Percentiles rank a stretch among this genome's conserved stretches.
Conservation (phyloP, 2,329 filamentous ascomycete species). For the Davidsoniella virescens region DNA sequence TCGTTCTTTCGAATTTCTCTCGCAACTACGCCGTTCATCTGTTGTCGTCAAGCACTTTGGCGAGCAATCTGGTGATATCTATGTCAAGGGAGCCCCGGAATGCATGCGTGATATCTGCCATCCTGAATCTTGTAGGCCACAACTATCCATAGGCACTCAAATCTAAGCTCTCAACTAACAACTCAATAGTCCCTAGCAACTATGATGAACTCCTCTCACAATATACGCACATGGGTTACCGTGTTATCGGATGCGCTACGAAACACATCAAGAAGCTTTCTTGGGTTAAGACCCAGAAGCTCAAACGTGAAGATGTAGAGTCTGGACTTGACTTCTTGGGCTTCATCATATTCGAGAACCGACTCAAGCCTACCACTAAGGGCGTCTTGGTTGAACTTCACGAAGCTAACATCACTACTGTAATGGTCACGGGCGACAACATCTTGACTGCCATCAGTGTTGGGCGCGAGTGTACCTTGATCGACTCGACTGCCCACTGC, state of each 20-base stretch:
- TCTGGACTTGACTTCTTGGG: slow-evolving; percentile 72
- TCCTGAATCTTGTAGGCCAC: slow-evolving; percentile 53
- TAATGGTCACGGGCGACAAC: slow-evolving; percentile 98
- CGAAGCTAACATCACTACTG: slow-evolving; percentile 66
- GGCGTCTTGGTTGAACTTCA: slow-evolving; percentile 67
- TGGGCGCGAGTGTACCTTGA: slow-evolving; percentile 71
- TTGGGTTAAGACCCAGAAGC: slow-evolving; percentile 90
- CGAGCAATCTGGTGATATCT: slow-evolving; percentile 68
- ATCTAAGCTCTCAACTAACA: background rate
- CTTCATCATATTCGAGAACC: slow-evolving; percentile 98
- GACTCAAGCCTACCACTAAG: slow-evolving; percentile 76
- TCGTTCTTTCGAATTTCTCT: slow-evolving; percentile 87
- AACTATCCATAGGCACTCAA: background rate
- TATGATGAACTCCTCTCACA: slow-evolving; percentile 79
- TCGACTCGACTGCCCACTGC: slow-evolving; percentile 69
- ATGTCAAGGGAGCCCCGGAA: slow-evolving; percentile 92
- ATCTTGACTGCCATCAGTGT: slow-evolving; percentile 95
- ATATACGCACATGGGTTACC: slow-evolving; percentile 91
- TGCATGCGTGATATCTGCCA: slow-evolving; percentile 89
- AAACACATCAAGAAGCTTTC: slow-evolving; percentile 76
- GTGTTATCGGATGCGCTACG: slow-evolving; percentile 88
- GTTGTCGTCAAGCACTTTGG: slow-evolving; percentile 84
- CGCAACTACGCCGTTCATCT: slow-evolving; percentile 78
- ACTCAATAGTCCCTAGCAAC: slow-evolving; percentile 51
- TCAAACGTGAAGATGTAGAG: slow-evolving; percentile 76